Evolutionary conservation across 495 filamentous ascomycete genomes (phyloP).

Genomic region (Penicillium lividum): DNA sequence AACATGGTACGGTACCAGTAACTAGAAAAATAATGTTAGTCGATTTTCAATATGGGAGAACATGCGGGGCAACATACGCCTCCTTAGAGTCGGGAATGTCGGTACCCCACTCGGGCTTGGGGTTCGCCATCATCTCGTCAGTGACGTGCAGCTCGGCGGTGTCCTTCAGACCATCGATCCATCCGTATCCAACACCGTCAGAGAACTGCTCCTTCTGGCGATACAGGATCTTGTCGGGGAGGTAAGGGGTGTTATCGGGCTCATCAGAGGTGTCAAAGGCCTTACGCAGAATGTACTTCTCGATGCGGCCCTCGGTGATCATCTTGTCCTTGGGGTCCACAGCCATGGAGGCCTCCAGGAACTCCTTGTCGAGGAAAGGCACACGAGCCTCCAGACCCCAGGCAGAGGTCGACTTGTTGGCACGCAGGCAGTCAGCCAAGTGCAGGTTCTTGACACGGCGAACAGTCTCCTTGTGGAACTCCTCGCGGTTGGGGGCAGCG

Average conservation of each 20-base stretch:
- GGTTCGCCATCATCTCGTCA: conserved; percentile 96
- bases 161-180: conserved; percentile 97
- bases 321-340: conserved; percentile 93
- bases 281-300: conserved; percentile 97
- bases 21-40: conserved; percentile 37
- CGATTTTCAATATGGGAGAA: neutral
- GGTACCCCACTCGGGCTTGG: conserved; percentile 89
- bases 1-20: conserved; percentile 99
- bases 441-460: conserved; percentile 93
- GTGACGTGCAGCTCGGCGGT: conserved; percentile 83
- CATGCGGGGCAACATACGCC: conserved; percentile 59
- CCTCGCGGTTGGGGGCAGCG: conserved; percentile 83
- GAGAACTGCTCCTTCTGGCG: conserved; percentile 99
- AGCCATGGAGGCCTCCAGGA: conserved; percentile 87
- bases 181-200: conserved; percentile 97
- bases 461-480: conserved; percentile 92
- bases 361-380: conserved; percentile 95
- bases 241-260: conserved; percentile 74
- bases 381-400: conserved; percentile 99
- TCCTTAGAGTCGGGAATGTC: conserved; percentile 96
- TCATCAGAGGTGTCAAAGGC: conserved; percentile 93
- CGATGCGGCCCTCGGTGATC: conserved; percentile 86
- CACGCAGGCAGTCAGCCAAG: conserved; percentile 89
- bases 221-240: conserved; percentile 94
- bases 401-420: conserved; percentile 98